Conservation (phyloP, 2,329 filamentous ascomycete genomes). For the Dactylonectria estremocensis region DNA sequence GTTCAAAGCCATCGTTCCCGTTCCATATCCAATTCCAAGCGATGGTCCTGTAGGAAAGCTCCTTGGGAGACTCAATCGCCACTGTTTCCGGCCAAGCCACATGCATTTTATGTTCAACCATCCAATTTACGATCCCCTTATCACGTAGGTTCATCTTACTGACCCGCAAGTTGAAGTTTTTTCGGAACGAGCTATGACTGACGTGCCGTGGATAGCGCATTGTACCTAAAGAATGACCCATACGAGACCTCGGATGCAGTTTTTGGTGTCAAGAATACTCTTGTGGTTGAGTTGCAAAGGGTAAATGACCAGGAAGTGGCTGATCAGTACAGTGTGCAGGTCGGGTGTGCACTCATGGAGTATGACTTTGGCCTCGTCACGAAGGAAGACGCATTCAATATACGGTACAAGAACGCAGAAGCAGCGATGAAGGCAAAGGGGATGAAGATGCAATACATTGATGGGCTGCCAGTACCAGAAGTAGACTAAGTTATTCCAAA, state of each 20-base stretch:
- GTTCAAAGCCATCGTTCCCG: slow-evolving; percentile 88
- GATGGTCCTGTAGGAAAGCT: slow-evolving; percentile 87
- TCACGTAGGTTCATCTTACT: background rate
- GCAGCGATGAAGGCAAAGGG: slow-evolving; percentile 5
- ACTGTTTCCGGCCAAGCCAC: slow-evolving; percentile 83
- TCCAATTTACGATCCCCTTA: slow-evolving; percentile 3
- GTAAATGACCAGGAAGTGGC: background rate
- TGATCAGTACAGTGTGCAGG: background rate
- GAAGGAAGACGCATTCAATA: background rate
- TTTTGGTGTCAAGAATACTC: slow-evolving; percentile 1
- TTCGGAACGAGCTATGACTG: background rate
- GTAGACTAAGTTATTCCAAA: background rate
- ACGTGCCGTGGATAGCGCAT: background rate
- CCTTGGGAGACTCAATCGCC: slow-evolving; percentile 74
- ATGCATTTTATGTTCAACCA: slow-evolving; percentile 89
- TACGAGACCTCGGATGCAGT: background rate
- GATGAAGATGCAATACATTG: slow-evolving; percentile 5
- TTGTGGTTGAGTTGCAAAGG: background rate
- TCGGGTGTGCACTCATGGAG: slow-evolving; percentile 13
- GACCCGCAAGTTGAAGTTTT: background rate
- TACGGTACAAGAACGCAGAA: slow-evolving; percentile 8
- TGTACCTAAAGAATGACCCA: slow-evolving; percentile 2
- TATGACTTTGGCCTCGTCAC: slow-evolving; percentile 10
- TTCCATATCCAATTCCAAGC: slow-evolving; percentile 86
- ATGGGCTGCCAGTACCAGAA: slow-evolving; percentile 9